Evolutionary conservation across 805 yeast genomes (phyloP), one percentile per base, ranked within the genome.

Genomic region (Starmerella powellii): DNA sequence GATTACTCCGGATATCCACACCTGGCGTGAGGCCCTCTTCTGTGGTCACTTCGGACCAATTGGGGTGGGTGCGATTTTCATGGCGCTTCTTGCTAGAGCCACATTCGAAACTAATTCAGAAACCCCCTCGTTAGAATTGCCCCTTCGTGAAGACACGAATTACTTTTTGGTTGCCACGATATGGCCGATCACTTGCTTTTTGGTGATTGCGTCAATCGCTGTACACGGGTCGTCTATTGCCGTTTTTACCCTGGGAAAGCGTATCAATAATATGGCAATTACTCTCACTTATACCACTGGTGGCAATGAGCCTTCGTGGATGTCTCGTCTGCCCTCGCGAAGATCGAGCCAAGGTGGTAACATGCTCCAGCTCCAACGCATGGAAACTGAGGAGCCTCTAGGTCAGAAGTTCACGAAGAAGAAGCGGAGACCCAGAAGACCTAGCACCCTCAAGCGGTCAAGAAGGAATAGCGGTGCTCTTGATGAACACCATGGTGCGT

Each of bases 21-120:
- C 84, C 10, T 86, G 95, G 94, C 74, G 94, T 59, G 96, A 86
- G 60, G 95, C 95, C 0, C 58, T 86, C 3, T 87, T 87, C 60
- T 84, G 93, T 59, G 95, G 95, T 17, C 95, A 86, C 63, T 86
- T 87, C 61, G 96, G 96, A 15, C 95, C 96, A 2, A 83, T 87
- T 56, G 96, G 96, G 37, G 95, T 86, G 18, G 95, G 95, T 44
- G 94, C 94, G 1, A 68, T 86, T 6, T 85, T 82, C 61, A 88
- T 91, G 32, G 78, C 83, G 5, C 77, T 86, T 38, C 65, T 85
- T 48, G 84, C 94, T 0, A 72, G 88, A 47, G 73, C 76, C 8
- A 80, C 78, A 47, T 63, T 81, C 40, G 93, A 83, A 56, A 65
- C 71, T 18, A 63, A 57, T 4, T 73, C 70, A 21, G 72, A 71